A percentile compares a stretch with the other conserved stretches of the same genome.
phyloP scores from a whole-genome alignment of 139 green algal species.

The Haematococcus sp. region DNA sequence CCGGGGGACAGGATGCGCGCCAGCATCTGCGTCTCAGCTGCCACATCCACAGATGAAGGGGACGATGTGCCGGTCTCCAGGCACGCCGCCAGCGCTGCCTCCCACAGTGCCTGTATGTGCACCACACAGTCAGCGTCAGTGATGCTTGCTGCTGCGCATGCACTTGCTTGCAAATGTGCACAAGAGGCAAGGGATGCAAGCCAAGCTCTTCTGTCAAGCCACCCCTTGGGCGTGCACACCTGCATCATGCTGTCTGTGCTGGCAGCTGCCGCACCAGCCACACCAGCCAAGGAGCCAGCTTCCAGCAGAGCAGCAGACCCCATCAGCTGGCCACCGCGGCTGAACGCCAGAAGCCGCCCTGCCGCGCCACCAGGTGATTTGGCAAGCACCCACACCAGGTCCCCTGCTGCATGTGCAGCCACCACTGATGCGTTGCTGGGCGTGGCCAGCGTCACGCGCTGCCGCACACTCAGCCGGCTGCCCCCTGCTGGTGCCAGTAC shows the following conservation, averaged over 20 bases:
- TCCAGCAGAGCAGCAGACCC: slow-evolving; percentile 8
- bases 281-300: background rate
- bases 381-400: slow-evolving; percentile 24
- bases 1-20: slow-evolving; percentile 28
- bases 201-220: too few relatives aligned
- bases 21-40: slow-evolving; percentile 11
- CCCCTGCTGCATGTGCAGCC: slow-evolving; percentile 16
- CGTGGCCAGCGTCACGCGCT: background rate
- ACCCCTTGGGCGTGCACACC: background rate
- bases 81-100: slow-evolving; percentile 13
- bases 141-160: too few relatives aligned
- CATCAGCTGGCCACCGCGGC: background rate
- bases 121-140: too few relatives aligned
- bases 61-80: background rate
- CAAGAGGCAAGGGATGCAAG: too few relatives aligned
- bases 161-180: too few relatives aligned
- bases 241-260: background rate
- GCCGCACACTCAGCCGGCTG: background rate
- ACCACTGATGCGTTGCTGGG: slow-evolving; percentile 1
- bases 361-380: background rate
- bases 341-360: slow-evolving; percentile 15
- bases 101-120: slow-evolving; percentile 26
- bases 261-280: background rate
- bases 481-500: background rate
- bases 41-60: background rate